A percentile compares a stretch with the other conserved stretches of the same genome.
These are phyloP conservation scores for Fusarium dlaminii DNA, from an alignment of 2,329 filamentous ascomycete genomes.

Conservation along the genomic window DNA sequence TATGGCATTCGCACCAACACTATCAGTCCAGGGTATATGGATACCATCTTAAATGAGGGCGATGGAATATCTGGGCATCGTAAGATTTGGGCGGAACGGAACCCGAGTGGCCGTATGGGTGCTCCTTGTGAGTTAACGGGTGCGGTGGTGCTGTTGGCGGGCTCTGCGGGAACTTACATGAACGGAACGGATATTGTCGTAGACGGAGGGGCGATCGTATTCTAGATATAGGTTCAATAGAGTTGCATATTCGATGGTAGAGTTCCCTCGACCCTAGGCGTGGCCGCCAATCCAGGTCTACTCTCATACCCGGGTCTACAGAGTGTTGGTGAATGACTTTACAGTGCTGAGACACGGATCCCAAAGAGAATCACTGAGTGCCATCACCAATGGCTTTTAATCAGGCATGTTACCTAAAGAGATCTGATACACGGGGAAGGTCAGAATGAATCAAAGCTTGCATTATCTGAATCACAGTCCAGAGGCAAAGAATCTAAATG, in stretches of 20 bases:
- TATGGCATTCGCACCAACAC: background rate
- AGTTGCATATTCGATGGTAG: background rate
- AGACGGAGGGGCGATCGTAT: background rate
- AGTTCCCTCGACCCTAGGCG: rapidly evolving
- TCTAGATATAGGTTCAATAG: background rate
- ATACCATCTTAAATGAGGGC: background rate
- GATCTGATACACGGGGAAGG: background rate
- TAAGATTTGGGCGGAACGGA: background rate
- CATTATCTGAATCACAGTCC: background rate
- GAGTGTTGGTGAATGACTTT: background rate
- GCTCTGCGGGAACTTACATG: background rate
- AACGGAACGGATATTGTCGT: background rate
- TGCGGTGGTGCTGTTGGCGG: background rate
- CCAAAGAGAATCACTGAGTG: no score
- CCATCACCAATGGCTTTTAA: no score
- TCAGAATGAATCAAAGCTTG: background rate
- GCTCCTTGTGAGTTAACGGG: background rate
- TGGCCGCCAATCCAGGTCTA: background rate
- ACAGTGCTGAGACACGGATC: no score
- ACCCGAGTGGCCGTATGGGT: background rate
- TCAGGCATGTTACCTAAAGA: background rate
- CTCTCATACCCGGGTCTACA: no score
- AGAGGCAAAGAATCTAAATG: background rate
- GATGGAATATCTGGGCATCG: background rate
- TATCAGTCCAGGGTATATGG: background rate